Percentiles rank a stretch among this genome's conserved stretches.
Evolutionary conservation across 1,284 basidiomycete species (phyloP).

Genomic region (Ustilago cynodontis): DNA sequence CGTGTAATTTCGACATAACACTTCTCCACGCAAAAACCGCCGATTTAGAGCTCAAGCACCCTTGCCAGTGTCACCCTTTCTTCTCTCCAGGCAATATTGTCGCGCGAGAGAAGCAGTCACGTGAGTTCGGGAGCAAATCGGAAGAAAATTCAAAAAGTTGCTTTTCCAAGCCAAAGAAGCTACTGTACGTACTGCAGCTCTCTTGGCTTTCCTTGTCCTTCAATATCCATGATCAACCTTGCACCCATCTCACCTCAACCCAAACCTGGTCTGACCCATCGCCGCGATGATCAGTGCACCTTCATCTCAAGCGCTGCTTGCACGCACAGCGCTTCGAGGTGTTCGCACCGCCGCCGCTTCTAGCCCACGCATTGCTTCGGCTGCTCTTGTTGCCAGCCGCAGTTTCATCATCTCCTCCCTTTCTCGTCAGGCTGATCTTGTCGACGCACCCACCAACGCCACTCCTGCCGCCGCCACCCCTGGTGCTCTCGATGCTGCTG

Average conservation of each 20-base stretch:
- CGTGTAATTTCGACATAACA: too few species aligned
- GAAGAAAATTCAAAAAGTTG: slow-evolving; percentile 14
- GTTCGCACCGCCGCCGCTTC: not conserved
- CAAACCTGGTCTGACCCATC: not conserved
- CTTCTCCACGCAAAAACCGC: too few species aligned
- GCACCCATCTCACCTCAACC: slow-evolving; percentile 5
- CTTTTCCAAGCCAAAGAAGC: not conserved
- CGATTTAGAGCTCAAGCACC: too few species aligned
- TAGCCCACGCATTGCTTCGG: slow-evolving; percentile 9
- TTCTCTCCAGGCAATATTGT: too few species aligned
- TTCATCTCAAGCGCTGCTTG: slow-evolving; percentile 25
- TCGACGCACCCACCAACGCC: not conserved
- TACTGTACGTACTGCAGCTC: too few species aligned
- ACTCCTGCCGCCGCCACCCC: not conserved
- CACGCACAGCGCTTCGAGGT: slow-evolving; percentile 27
- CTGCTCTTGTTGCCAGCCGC: slow-evolving; percentile 17
- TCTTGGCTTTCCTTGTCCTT: too few species aligned
- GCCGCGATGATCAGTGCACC: slow-evolving; percentile 34
- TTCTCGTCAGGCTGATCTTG: slow-evolving; percentile 12
- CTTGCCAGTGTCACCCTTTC: too few species aligned
- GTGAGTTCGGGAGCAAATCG: not conserved
- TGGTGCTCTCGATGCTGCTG: not conserved
- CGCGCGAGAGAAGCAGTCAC: too few species aligned
- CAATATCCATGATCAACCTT: too few species aligned
- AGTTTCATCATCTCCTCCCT: slow-evolving; percentile 16